A percentile compares a stretch with the other conserved stretches of the same genome.
Conservation (phyloP, 805 yeast species). For the Maudiozyma saulgeensis region DNA sequence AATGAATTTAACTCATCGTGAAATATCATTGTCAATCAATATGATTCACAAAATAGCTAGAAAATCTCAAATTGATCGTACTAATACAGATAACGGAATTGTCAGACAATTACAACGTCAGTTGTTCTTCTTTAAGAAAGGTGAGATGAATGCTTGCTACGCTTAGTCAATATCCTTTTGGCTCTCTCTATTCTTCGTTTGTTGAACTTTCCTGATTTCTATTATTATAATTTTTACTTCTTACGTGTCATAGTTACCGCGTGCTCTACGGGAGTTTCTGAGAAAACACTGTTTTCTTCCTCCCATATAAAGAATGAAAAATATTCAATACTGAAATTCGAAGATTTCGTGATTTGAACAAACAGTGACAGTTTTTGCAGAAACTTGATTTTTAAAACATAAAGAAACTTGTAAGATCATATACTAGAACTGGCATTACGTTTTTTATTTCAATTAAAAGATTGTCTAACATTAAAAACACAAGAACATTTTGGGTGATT, state of each 20-base stretch:
- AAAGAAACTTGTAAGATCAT: too few species aligned
- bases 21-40: slow-evolving; percentile 19
- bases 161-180: background rate
- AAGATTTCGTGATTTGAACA: background rate
- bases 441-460: too few species aligned
- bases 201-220: too few species aligned
- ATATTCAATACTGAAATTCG: background rate
- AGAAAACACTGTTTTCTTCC: background rate
- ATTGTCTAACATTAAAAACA: background rate
- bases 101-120: slow-evolving; percentile 38
- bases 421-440: too few species aligned
- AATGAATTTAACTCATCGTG: slow-evolving; percentile 20
- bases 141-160: slow-evolving; percentile 45
- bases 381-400: too few species aligned
- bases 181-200: background rate
- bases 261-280: background rate
- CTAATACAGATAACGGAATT: background rate
- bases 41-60: slow-evolving; percentile 11
- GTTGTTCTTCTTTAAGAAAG: slow-evolving; percentile 43
- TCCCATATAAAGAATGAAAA: background rate
- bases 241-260: background rate
- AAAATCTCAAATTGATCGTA: background rate
- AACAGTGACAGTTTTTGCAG: background rate
- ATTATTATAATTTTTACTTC: background rate
- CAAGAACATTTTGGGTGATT: background rate